Evolutionary conservation across 1,284 basidiomycete genomes (phyloP), one percentile per base, ranked within the genome.

Genomic region (Cystobasidium sp.): DNA sequence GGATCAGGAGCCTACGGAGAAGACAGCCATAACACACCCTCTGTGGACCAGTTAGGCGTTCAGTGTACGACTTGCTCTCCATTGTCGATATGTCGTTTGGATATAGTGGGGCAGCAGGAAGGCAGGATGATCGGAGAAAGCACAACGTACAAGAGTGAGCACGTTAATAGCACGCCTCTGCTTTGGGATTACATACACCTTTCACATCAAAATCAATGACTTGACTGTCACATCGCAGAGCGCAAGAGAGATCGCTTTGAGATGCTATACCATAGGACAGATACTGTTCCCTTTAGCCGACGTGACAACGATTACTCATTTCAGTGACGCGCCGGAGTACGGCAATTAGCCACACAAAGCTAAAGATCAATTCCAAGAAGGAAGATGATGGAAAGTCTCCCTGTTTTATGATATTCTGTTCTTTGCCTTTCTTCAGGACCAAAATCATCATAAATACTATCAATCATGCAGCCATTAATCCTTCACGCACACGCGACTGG

Each of bases 41-140:
- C 59, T 71, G 69, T 14, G 69, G 49, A 6, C 59, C 58, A 16
- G 41, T 71, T 16, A 71, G 41, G 41, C 69, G 58, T 20, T 71
- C 69, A 22, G 59, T 56, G 43, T 71, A 71, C 12, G 59, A 63
- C 22, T 24, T 62, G 69, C 61, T 63, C 53, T 68, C 20, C 55
- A 59, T 59, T 18, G 46, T 67, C 39, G n/a, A 10, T 12, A 6
- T 46, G 46, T 31, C 18, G 43, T 16, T 9, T 31, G 16, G 58
- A 31, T 61, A 22, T 37, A 39, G 37, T 65, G n/a, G 12, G 37
- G 37, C 10, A 20, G n/a, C n/a, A n/a, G n/a, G n/a, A n/a, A n/a
- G n/a, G n/a, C n/a, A 31, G 31, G 31, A 31, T 31, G 31, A 31
- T 31, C 31, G 31, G 31, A 31, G 31, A 31, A 31, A 31, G 31